Base-by-base conservation (phyloP, 2,329 filamentous ascomycete species). In the Coniochaeta prunicola region DNA sequence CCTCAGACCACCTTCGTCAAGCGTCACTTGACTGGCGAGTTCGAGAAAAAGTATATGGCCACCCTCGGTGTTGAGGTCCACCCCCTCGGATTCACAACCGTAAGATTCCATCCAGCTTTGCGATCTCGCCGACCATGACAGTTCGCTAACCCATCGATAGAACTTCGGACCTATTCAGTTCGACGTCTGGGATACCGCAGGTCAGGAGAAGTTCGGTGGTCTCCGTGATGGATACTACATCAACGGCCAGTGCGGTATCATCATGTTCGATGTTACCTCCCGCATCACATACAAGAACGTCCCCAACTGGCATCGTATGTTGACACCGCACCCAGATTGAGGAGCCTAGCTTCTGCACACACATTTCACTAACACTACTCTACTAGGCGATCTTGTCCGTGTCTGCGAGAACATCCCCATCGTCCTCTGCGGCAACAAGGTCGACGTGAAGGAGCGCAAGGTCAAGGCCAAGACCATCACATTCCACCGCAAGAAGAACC, bases 261-360 rank as follows among this genome's bases (percentile, higher is more conserved):
- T 99, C 88, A 99, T 99, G 93, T 99, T 99, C 79, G 93, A 99
- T 79, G 93, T 99, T 67, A 97, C 94, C 65, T 97, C 93, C 69
- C 91, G 94, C 75, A 97, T 99, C 77, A 99, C 94, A 77, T 99
- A 99, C 89, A 99, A 99, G 90, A 99, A 99, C 84, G 94, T 99
- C 65, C 94, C 94, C 81, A 97, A 97, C 90, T 99, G 94, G 94
- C 94, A 99, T 81, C 94, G 94, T 96, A 88, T 76, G 91, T 87
- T 15, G 4, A 30, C 26, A 33, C 31, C n/a, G 55, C 42, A 5
- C n/a, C 36, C 36, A 13, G 2, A 21, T 26, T 6, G 10, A 36
- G 17, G 38, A 24, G 9, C 38, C 38, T 26, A 45, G 4, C 19
- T 45, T 4, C 2, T 45, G 24, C 26, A 12, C 40, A 10, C 40